Percentiles rank a stretch among this genome's conserved stretches.
These are phyloP conservation scores for Periconia sp. DNA, from an alignment of 2,329 filamentous ascomycete genomes.

Conservation along the genomic window DNA sequence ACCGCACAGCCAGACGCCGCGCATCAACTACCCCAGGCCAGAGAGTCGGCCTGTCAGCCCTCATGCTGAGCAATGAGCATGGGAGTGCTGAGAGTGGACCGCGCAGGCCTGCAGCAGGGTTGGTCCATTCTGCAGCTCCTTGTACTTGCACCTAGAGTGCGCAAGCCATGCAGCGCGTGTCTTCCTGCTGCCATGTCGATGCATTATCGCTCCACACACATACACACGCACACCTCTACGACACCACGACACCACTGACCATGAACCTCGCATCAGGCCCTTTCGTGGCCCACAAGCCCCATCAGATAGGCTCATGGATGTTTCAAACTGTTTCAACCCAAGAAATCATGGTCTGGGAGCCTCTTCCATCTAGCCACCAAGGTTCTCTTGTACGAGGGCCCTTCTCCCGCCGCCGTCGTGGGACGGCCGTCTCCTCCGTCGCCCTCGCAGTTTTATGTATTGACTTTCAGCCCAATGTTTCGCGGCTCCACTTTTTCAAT, in stretches of 20 bases:
- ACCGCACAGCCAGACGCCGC: too few species aligned
- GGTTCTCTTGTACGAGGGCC: neutral
- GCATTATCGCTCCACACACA: slow-evolving; percentile 3
- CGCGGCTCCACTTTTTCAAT: slow-evolving; percentile 6
- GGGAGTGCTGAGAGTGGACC: too few species aligned
- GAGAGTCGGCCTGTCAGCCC: too few species aligned
- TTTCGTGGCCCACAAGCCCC: neutral
- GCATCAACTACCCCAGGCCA: too few species aligned
- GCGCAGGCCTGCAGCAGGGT: too few species aligned
- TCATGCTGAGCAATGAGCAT: too few species aligned
- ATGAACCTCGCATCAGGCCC: neutral
- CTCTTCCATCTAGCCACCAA: neutral
- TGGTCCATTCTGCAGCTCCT: too few species aligned
- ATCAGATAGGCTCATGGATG: neutral
- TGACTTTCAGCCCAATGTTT: slow-evolving; percentile 10
- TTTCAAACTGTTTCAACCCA: slow-evolving; percentile 9
- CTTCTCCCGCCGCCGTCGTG: neutral
- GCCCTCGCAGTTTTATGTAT: slow-evolving; percentile 6
- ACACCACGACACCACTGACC: neutral
- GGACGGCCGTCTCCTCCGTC: neutral
- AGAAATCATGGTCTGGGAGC: slow-evolving; percentile 1
- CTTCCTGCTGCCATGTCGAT: neutral
- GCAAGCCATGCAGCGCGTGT: neutral
- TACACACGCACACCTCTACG: neutral
- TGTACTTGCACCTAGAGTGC: neutral